Percentiles rank a stretch among this genome's conserved stretches.
Evolutionary conservation across 2,329 filamentous ascomycete species (phyloP).

Genomic region (Macrophomina tecta): DNA sequence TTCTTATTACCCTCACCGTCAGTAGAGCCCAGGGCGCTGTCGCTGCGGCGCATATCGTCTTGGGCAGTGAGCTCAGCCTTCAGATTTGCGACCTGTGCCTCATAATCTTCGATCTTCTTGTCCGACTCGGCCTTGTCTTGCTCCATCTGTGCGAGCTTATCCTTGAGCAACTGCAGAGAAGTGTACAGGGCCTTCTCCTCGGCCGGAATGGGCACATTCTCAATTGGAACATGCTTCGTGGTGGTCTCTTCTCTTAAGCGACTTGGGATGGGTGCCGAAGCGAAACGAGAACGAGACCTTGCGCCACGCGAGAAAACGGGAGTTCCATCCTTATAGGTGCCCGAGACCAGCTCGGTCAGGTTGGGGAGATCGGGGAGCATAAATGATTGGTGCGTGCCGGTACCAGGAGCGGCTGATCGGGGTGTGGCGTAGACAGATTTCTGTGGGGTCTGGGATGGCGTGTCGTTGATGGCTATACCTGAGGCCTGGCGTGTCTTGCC

Average conservation of each 20-base stretch:
- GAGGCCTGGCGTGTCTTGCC: conserved; percentile 52
- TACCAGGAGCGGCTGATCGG: conserved; percentile 40
- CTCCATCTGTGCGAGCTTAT: conserved; percentile 63
- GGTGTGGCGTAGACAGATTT: conserved; percentile 34
- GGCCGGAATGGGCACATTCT: conserved; percentile 62
- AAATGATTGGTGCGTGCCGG: conserved; percentile 64
- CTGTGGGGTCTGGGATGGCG: conserved; percentile 31
- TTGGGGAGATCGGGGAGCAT: conserved; percentile 66
- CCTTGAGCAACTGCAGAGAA: conserved; percentile 64
- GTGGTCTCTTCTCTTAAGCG: conserved; percentile 24
- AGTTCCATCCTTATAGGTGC: conserved; percentile 63
- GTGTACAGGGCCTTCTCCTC: conserved; percentile 69
- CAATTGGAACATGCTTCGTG: conserved; percentile 52
- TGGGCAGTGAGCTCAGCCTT: conserved; percentile 53
- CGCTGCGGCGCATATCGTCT: conserved; percentile 48
- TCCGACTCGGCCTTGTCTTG: conserved; percentile 59
- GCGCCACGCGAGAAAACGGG: conserved; percentile 60
- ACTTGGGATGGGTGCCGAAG: conserved; percentile 49
- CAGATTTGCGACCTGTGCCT: conserved; percentile 59
- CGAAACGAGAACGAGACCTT: conserved; percentile 61
- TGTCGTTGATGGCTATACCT: conserved; percentile 34
- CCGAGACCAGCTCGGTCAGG: conserved; percentile 66
- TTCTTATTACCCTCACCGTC: conserved; percentile 55
- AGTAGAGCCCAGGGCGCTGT: conserved; percentile 54
- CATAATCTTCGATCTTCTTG: conserved; percentile 56